phyloP scores from a whole-genome alignment of 495 filamentous ascomycete species.

The Penicillium manginii region DNA sequence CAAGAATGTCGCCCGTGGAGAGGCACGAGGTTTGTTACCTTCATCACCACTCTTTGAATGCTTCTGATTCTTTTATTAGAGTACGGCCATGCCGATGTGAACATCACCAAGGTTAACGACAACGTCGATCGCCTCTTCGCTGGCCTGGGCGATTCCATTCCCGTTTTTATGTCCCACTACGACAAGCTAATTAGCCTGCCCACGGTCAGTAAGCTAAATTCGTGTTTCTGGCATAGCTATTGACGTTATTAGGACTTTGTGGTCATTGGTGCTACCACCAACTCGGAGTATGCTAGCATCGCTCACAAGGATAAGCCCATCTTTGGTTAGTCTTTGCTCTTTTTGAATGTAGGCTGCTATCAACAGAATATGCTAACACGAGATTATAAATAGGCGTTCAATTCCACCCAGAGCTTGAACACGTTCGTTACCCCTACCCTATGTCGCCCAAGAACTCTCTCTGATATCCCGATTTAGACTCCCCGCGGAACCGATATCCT shows the following conservation, averaged over 20 bases:
- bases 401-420: slow-evolving; percentile 33
- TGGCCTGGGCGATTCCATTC: slow-evolving; percentile 27
- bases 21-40: slow-evolving; percentile 24
- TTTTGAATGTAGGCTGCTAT: neutral
- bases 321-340: slow-evolving; percentile 20
- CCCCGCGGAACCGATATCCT: slow-evolving; percentile 25
- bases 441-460: neutral
- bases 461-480: slow-evolving; percentile 24
- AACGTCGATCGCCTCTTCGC: slow-evolving; percentile 29
- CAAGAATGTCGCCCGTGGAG: slow-evolving; percentile 24
- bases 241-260: slow-evolving; percentile 21
- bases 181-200: slow-evolving; percentile 35
- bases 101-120: slow-evolving; percentile 15
- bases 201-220: slow-evolving; percentile 16
- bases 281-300: slow-evolving; percentile 29
- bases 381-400: slow-evolving; percentile 20
- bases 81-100: slow-evolving; percentile 31
- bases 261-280: slow-evolving; percentile 25
- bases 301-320: slow-evolving; percentile 26
- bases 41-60: neutral
- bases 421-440: slow-evolving; percentile 15
- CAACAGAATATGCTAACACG: slow-evolving; percentile 11
- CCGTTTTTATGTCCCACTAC: slow-evolving; percentile 34
- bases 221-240: neutral
- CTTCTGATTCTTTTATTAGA: slow-evolving; percentile 16